Base-by-base conservation (phyloP, 2,329 filamentous ascomycete species). In the Lachnellula suecica region DNA sequence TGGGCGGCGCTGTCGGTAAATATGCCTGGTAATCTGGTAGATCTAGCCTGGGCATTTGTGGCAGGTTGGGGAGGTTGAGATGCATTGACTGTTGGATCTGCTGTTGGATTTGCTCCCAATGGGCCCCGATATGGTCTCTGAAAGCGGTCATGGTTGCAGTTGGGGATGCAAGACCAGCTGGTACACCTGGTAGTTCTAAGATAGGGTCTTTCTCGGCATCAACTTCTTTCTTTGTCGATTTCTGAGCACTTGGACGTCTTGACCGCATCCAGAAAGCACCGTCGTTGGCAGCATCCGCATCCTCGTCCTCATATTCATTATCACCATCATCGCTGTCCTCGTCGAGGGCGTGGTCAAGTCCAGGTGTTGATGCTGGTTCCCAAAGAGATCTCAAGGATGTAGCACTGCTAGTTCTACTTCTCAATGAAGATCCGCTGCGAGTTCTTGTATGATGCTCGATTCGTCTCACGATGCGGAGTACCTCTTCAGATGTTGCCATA, bases 101-200 rank as follows among this genome's bases (percentile, higher is more conserved):
- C 66, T 90, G 85, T 65, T 91, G 89, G 63, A 92, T 79, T 53
- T 91, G 85, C 51, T 92, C 85, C 44, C 92, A 78, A 64, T 91
- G 88, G 17, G 85, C 79, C 23, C 85, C 78, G 19, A 93, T 71
- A 52, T 92, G 87, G 49, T 91, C 87, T 62, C 86, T 84, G 71
- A 90, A 81, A 13, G 86, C 87, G 44, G 83, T 77, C 63, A 90
- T 81, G 43, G 87, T 81, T 4, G 83, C 81, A 3, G 79, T 76
- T 2, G 84, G 82, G 2, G 83, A 81, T 17, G 77, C 76, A 35
- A 60, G 54, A 9, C 61, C 64, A 2, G 55, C 46, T 29, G 51
- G 24, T 34, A 63, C 29, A 20, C 52, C 45, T 19, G 61, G 59
- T 13, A 67, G 46, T 9, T 64, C 62, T n/a, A 66, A 29, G 41